phyloP scores from a whole-genome alignment of 441 rosid genomes.

The Syzygium syzygioides region DNA sequence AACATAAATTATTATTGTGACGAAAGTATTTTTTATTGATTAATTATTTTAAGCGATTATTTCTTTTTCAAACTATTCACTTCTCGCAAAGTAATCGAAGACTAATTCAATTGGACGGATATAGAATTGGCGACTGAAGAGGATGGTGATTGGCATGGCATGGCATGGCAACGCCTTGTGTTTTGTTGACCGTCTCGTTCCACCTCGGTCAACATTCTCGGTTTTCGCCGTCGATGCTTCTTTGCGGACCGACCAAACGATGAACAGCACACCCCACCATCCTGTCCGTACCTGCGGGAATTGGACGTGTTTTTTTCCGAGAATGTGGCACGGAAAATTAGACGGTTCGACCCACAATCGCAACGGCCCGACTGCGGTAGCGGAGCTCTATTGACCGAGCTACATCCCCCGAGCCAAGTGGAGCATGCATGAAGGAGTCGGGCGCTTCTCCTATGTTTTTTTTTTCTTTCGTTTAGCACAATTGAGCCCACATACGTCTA shows the following conservation, averaged over 20 bases:
- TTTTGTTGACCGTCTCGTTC: not conserved
- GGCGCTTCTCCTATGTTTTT: not conserved
- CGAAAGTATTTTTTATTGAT: no score
- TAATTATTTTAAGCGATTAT: no score
- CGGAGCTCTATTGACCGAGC: not conserved
- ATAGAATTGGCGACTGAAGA: not conserved
- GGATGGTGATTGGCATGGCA: not conserved
- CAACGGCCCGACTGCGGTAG: not conserved
- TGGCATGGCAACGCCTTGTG: not conserved
- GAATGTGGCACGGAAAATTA: no score
- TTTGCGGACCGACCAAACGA: not conserved
- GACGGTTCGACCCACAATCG: not conserved
- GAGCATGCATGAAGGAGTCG: not conserved
- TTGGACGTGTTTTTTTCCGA: not conserved
- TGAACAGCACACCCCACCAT: not conserved
- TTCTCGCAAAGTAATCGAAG: not conserved
- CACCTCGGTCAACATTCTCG: not conserved
- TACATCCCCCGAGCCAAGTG: not conserved
- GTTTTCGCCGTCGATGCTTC: not conserved
- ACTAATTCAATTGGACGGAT: not conserved
- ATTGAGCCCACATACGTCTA: no score
- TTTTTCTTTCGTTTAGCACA: not conserved
- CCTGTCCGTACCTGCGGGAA: not conserved
- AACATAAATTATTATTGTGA: no score
- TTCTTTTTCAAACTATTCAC: no score